Percentiles rank a stretch among this genome's conserved stretches.
Conservation (phyloP, 2,329 filamentous ascomycete genomes). For the Fusarium solani-melongenae region DNA sequence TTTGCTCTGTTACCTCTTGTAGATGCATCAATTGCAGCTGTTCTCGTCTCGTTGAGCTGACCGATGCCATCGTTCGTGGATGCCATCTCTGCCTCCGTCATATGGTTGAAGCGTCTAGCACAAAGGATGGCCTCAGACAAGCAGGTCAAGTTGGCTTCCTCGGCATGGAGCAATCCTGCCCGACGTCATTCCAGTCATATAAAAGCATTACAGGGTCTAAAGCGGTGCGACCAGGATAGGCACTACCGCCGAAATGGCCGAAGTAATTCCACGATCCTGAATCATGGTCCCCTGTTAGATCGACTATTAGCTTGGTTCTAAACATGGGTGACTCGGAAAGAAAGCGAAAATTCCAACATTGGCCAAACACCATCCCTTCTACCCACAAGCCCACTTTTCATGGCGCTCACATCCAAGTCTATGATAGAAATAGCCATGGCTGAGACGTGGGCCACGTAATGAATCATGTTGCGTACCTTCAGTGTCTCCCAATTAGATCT, state of each 20-base stretch:
- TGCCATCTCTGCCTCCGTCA: not conserved
- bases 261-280: not conserved
- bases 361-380: not conserved
- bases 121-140: not conserved
- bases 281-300: not conserved
- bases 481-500: not conserved
- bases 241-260: not conserved
- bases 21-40: not conserved
- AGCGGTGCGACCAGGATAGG: not conserved
- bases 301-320: not conserved
- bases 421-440: not conserved
- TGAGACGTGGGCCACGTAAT: not conserved
- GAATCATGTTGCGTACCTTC: not conserved
- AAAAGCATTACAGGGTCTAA: not conserved
- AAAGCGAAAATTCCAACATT: not conserved
- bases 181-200: not conserved
- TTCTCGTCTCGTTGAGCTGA: not conserved
- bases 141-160: not conserved
- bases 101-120: not conserved
- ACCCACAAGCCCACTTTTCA: not conserved
- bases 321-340: not conserved
- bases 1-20: not conserved
- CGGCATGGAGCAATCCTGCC: not conserved
- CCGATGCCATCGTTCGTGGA: not conserved
- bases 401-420: not conserved